A percentile compares a stretch with the other conserved stretches of the same genome.
phyloP scores from a whole-genome alignment of 2,329 filamentous ascomycete genomes.

The Alternaria alternata region DNA sequence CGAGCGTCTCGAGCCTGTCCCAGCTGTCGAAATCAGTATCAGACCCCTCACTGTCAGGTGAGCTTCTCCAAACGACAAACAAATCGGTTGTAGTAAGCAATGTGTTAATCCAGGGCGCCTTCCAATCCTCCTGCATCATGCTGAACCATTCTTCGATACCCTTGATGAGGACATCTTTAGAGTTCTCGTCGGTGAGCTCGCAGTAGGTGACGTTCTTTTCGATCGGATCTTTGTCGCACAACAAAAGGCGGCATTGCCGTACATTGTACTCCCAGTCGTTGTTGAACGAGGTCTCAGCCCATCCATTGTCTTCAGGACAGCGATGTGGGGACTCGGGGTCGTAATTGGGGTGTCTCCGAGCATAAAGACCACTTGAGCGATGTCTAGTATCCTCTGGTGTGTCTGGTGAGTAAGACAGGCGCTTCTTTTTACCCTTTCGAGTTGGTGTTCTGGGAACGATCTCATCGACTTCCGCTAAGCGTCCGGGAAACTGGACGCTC shows the following conservation, averaged over 20 bases:
- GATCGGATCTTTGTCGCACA: background rate
- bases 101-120: background rate
- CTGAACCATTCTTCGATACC: constrained; percentile 6
- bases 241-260: constrained; percentile 22
- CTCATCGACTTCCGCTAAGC: background rate
- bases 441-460: background rate
- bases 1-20: constrained; percentile 2
- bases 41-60: background rate
- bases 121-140: background rate
- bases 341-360: constrained; percentile 3
- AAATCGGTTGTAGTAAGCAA: constrained; percentile 10
- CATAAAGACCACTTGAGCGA: background rate
- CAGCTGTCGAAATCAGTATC: constrained; percentile 14
- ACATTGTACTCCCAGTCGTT: constrained; percentile 17
- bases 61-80: constrained; percentile 13
- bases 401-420: constrained; percentile 5
- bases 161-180: constrained; percentile 8
- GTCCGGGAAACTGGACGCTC: constrained; percentile 4
- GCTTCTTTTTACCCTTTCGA: background rate
- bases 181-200: constrained; percentile 9
- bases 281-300: constrained; percentile 17
- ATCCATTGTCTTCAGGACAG: constrained; percentile 14
- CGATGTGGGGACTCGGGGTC: constrained; percentile 19
- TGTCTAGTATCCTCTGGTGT: constrained; percentile 19
- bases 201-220: constrained; percentile 10